phyloP scores from a whole-genome alignment of 371 early-diverging fungal genomes.

The Rhizomucor pusillus region DNA sequence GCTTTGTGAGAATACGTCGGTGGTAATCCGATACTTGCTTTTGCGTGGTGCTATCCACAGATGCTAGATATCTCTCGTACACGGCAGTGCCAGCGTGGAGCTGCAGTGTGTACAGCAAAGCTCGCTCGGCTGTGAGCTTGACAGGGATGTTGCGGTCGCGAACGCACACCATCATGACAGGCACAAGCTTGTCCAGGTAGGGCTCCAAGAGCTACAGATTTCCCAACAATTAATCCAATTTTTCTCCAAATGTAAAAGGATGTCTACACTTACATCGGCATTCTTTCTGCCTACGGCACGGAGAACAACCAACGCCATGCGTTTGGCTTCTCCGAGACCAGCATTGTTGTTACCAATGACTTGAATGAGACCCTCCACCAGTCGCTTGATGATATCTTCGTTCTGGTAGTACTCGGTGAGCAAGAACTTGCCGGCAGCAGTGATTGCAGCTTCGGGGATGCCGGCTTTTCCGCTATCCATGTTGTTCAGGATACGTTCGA shows the following conservation, averaged over 20 bases:
- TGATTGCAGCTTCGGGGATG: constrained; percentile 54
- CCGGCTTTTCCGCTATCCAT: constrained; percentile 7
- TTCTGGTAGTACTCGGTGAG: constrained; percentile 38
- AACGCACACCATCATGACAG: constrained; percentile 66
- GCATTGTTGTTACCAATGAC: constrained; percentile 24
- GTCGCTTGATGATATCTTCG: constrained; percentile 25
- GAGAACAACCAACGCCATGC: constrained; percentile 37
- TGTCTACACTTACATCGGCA: constrained; percentile 25
- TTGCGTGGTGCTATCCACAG: constrained; percentile 45
- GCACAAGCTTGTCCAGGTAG: constrained; percentile 52
- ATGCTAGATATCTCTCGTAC: constrained; percentile 37
- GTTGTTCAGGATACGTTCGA: constrained; percentile 16
- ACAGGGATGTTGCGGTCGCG: constrained; percentile 77
- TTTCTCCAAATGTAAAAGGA: not conserved
- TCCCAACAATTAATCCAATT: not conserved
- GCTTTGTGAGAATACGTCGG: constrained; percentile 58
- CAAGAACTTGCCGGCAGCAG: constrained; percentile 52
- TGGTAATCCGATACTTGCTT: constrained; percentile 60
- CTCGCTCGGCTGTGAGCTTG: constrained; percentile 81
- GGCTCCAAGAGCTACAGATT: constrained; percentile 33
- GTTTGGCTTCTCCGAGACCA: constrained; percentile 38
- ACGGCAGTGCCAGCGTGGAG: constrained; percentile 43
- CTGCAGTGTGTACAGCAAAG: constrained; percentile 66
- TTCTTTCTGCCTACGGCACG: constrained; percentile 42
- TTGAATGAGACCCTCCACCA: constrained; percentile 33